Evolutionary conservation across 306 rosid species (phyloP).

Genomic region (Cicer judaicum): DNA sequence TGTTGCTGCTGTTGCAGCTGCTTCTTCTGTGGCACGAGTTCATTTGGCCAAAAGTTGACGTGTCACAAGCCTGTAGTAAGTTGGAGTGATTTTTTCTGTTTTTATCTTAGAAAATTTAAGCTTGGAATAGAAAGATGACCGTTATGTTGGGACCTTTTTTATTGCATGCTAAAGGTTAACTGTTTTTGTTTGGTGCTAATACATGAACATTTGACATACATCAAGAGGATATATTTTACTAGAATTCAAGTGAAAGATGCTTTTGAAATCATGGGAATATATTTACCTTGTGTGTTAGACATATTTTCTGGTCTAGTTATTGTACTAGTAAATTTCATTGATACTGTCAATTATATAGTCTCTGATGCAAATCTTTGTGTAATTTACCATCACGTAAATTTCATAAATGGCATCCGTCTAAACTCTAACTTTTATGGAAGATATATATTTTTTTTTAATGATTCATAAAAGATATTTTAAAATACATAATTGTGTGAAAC

Average conservation of each 20-base stretch:
- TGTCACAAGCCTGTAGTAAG: conserved; percentile 59
- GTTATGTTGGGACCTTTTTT: conserved; percentile 15
- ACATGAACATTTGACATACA: not conserved
- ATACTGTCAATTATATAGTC: not conserved
- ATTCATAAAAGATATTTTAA: conserved; percentile 1
- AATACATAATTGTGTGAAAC: conserved; percentile 22
- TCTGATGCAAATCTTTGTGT: conserved; percentile 16
- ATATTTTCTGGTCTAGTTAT: not conserved
- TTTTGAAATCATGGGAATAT: not conserved
- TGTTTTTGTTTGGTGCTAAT: conserved; percentile 8
- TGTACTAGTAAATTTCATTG: not conserved
- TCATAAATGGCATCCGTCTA: not conserved
- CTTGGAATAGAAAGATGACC: conserved; percentile 17
- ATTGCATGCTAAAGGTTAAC: not conserved
- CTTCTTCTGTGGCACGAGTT: conserved; percentile 88
- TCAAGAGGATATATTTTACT: not conserved
- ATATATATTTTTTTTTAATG: not conserved
- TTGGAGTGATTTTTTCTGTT: conserved; percentile 24
- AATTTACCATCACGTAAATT: conserved; percentile 16
- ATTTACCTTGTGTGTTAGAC: not conserved
- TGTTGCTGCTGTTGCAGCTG: conserved; percentile 97
- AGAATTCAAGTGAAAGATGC: conserved; percentile 11
- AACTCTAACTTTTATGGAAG: conserved; percentile 24
- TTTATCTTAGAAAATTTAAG: not conserved
- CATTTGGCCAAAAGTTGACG: conserved; percentile 67